phyloP scores from a whole-genome alignment of 164 flowering plant genomes.

The Nymphaea thermarum region DNA sequence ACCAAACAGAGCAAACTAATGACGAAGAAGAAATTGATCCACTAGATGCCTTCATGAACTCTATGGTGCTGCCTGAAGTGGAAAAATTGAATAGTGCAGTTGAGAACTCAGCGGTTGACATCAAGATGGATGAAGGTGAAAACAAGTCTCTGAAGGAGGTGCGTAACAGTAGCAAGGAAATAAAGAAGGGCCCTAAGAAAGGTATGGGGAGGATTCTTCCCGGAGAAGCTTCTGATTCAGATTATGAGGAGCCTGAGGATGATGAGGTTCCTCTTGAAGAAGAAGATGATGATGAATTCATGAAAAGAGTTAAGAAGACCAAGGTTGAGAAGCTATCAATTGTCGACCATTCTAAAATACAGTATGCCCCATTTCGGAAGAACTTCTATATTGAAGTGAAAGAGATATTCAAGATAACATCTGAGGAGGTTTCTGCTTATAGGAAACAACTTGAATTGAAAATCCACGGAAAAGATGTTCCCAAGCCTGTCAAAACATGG shows the following conservation, averaged over 20 bases:
- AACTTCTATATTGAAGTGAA: slow-evolving; percentile 90
- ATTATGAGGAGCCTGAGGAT: slow-evolving; percentile 46
- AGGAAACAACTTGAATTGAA: slow-evolving; percentile 80
- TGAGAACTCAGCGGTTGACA: slow-evolving; percentile 15
- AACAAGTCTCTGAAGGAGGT: slow-evolving; percentile 23
- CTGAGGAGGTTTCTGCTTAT: slow-evolving; percentile 65
- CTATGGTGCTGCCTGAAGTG: slow-evolving; percentile 90
- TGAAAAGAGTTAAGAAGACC: slow-evolving; percentile 94
- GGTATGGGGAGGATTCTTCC: slow-evolving; percentile 74
- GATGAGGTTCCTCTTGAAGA: slow-evolving; percentile 51
- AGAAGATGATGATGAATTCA: slow-evolving; percentile 92
- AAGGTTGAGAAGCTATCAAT: slow-evolving; percentile 83
- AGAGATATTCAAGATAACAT: slow-evolving; percentile 70
- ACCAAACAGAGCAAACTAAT: slow-evolving; percentile 8
- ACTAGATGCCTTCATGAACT: slow-evolving; percentile 91
- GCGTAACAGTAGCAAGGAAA: slow-evolving; percentile 20
- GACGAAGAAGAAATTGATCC: slow-evolving; percentile 91
- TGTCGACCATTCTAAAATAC: slow-evolving; percentile 90
- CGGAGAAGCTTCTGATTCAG: slow-evolving; percentile 86
- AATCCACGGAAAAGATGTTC: slow-evolving; percentile 92
- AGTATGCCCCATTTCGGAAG: slow-evolving; percentile 67
- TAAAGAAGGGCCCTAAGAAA: slow-evolving; percentile 29
- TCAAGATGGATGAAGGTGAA: slow-evolving; percentile 13
- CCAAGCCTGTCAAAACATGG: slow-evolving; percentile 85
- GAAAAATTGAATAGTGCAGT: slow-evolving; percentile 39